A percentile compares a stretch with the other conserved stretches of the same genome.
phyloP scores from a whole-genome alignment of 2,329 filamentous ascomycete genomes.

The Didymella pinodella region DNA sequence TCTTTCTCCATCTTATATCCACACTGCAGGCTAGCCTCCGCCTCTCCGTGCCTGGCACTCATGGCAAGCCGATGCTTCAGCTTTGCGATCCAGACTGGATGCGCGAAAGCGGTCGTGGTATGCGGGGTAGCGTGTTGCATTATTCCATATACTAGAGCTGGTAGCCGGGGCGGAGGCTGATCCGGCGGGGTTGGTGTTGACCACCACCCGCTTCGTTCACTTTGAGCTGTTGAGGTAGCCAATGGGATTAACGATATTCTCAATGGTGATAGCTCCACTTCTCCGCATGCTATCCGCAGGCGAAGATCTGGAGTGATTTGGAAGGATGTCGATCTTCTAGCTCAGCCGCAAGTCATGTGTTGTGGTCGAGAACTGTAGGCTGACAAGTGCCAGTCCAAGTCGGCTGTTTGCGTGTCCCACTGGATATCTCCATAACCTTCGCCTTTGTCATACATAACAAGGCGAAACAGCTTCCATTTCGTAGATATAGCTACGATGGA shows the following conservation, averaged over 20 bases:
- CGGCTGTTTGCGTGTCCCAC: conserved; percentile 8
- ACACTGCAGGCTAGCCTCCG: conserved; percentile 13
- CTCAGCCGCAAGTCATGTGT: conserved; percentile 17
- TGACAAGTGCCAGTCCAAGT: conserved; percentile 10
- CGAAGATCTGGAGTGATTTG: conserved; percentile 18
- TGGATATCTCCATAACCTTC: too few relatives aligned
- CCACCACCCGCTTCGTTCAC: conserved; percentile 10
- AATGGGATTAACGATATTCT: conserved; percentile 6
- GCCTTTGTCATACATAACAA: neutral
- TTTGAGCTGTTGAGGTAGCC: neutral
- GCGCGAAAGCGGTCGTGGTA: conserved; percentile 6
- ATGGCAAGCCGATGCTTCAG: conserved; percentile 13
- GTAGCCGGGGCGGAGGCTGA: conserved; percentile 11
- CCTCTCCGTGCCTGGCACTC: conserved; percentile 7
- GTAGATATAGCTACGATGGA: neutral
- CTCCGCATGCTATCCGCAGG: conserved; percentile 7
- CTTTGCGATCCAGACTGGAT: conserved; percentile 8
- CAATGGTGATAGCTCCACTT: conserved; percentile 8
- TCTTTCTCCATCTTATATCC: conserved; percentile 7
- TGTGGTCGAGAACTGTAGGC: conserved; percentile 10
- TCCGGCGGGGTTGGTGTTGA: conserved; percentile 17
- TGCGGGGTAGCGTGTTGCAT: conserved; percentile 19
- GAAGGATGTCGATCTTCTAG: conserved; percentile 15
- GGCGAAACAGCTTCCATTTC: neutral
- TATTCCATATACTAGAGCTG: conserved; percentile 9